Percentiles rank a stretch among this genome's conserved stretches.
phyloP scores from a whole-genome alignment of 1,139 yeast genomes.

The Hansenula sp. region DNA sequence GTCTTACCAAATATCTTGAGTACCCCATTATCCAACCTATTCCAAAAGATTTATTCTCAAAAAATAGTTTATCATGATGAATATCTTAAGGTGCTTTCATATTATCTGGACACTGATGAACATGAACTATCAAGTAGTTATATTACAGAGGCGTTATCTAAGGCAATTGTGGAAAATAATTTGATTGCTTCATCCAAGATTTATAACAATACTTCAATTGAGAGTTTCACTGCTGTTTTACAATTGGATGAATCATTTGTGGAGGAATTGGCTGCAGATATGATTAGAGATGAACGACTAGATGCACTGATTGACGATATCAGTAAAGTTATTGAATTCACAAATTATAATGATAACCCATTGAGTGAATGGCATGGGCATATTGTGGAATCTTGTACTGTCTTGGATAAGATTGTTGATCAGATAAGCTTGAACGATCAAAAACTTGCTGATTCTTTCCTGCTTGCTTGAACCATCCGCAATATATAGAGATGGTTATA shows the following conservation, averaged over 20 bases:
- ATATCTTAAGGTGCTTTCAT: slow-evolving; percentile 5
- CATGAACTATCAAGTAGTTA: slow-evolving; percentile 4
- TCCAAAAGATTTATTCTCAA: slow-evolving; percentile 11
- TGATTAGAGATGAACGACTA: slow-evolving; percentile 16
- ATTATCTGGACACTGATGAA: slow-evolving; percentile 2
- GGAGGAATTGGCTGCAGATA: slow-evolving; percentile 13
- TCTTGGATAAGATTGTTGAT: slow-evolving; percentile 18
- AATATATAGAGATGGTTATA: no score
- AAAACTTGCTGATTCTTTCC: background rate
- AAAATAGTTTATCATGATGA: slow-evolving; percentile 16
- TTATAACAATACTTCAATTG: slow-evolving; percentile 16
- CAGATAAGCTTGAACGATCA: background rate
- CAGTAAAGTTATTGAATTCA: slow-evolving; percentile 29
- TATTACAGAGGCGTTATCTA: slow-evolving; percentile 5
- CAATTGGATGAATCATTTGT: slow-evolving; percentile 9
- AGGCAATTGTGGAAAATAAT: slow-evolving; percentile 16
- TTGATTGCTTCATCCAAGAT: slow-evolving; percentile 12
- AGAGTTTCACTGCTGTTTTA: slow-evolving; percentile 10
- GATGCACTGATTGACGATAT: slow-evolving; percentile 33
- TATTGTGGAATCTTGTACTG: slow-evolving; percentile 16
- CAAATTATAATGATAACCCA: background rate
- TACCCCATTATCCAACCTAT: slow-evolving; percentile 10
- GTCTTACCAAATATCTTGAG: slow-evolving; percentile 4
- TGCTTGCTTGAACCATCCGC: background rate
- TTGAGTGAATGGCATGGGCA: slow-evolving; percentile 20